Evolutionary conservation across 2,329 filamentous ascomycete genomes (phyloP).

Genomic region (Bipolaris gigantea): DNA sequence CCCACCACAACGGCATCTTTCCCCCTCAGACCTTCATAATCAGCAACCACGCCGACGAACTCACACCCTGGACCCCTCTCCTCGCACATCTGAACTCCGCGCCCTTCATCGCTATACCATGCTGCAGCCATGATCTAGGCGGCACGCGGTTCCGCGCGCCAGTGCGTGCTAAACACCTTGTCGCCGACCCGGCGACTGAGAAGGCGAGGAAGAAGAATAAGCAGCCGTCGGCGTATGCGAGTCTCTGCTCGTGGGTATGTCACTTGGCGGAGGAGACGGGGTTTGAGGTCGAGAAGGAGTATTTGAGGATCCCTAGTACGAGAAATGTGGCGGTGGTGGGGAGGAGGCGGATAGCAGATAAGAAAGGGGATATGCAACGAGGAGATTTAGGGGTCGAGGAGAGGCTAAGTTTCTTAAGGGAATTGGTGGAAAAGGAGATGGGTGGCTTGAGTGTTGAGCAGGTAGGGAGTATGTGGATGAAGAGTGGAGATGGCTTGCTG

Average conservation of each 20-base stretch:
- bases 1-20: conserved; percentile 65
- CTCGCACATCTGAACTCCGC: conserved; percentile 74
- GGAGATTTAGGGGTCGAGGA: neutral
- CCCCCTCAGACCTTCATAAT: conserved; percentile 81
- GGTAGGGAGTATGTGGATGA: conserved; percentile 56
- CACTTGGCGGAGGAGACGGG: conserved; percentile 71
- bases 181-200: conserved; percentile 18
- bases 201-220: conserved; percentile 37
- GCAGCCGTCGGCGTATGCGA: conserved; percentile 74
- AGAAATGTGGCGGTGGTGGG: conserved; percentile 83
- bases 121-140: conserved; percentile 85
- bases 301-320: conserved; percentile 89
- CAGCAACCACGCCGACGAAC: conserved; percentile 94
- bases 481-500: conserved; percentile 53
- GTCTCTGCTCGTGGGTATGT: conserved; percentile 77
- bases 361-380: conserved; percentile 52
- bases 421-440: conserved; percentile 61
- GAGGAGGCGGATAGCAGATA: conserved; percentile 48
- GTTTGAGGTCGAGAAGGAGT: conserved; percentile 77
- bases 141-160: conserved; percentile 72
- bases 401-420: conserved; percentile 45
- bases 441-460: conserved; percentile 45
- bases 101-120: conserved; percentile 91
- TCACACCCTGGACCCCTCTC: conserved; percentile 94
- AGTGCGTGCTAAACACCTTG: conserved; percentile 20